A percentile compares a stretch with the other conserved stretches of the same genome.
These are phyloP conservation scores for Anisodus acutangulus DNA, from an alignment of 257 asterid genomes.

Conservation along the genomic window DNA sequence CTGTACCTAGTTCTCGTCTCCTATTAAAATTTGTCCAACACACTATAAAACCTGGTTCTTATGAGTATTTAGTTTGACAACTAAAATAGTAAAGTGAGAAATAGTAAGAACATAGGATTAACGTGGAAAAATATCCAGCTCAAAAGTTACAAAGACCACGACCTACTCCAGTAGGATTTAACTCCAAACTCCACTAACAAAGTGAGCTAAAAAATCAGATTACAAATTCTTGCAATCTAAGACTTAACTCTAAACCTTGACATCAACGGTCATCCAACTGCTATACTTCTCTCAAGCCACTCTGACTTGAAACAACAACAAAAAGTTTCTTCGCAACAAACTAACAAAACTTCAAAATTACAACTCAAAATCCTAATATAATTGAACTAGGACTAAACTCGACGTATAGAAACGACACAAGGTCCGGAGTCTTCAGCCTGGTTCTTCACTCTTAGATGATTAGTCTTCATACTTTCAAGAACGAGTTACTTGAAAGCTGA, in stretches of 20 bases:
- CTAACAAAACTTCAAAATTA: background rate
- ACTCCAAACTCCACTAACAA: background rate
- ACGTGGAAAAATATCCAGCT: background rate
- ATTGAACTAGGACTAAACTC: background rate
- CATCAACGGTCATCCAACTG: background rate
- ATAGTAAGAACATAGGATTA: background rate
- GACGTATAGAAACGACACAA: background rate
- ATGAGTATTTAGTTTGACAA: constrained; percentile 8
- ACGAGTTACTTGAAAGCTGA: background rate
- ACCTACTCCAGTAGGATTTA: background rate
- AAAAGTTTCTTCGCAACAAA: background rate
- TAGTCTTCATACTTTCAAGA: constrained; percentile 3
- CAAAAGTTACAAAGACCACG: background rate
- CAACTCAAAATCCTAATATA: background rate
- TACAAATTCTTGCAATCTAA: background rate
- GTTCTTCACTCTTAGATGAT: background rate
- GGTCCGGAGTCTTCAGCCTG: background rate
- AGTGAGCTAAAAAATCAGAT: background rate
- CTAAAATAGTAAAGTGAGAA: background rate
- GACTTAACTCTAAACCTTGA: background rate
- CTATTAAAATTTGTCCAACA: background rate
- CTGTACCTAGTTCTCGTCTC: background rate
- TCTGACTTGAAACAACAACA: background rate
- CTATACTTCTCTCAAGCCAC: background rate
- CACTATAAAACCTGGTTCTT: background rate